Conservation (phyloP, 441 rosid genomes). For the Corymbia citriodora region DNA sequence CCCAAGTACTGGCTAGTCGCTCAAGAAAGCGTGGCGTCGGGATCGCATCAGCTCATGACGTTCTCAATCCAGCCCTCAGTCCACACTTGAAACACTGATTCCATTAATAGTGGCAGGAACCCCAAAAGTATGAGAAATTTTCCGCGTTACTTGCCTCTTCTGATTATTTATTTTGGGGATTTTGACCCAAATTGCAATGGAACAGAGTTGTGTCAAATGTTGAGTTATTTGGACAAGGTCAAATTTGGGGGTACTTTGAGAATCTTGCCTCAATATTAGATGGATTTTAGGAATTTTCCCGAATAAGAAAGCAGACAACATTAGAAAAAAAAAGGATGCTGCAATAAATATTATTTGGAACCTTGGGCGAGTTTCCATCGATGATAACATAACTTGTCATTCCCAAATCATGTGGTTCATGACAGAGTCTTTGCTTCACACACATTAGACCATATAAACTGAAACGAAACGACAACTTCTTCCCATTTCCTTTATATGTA, state of each 20-base stretch:
- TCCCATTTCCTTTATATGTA: neutral
- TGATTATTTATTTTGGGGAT: neutral
- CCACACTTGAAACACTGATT: neutral
- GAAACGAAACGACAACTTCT: neutral
- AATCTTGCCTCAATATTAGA: neutral
- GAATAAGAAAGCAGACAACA: neutral
- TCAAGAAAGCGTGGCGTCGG: neutral
- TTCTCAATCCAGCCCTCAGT: neutral
- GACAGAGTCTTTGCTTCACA: neutral
- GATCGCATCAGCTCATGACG: neutral
- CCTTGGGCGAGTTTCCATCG: neutral
- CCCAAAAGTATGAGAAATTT: neutral
- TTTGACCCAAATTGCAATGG: neutral
- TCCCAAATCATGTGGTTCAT: neutral
- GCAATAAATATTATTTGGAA: neutral
- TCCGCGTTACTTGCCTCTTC: neutral
- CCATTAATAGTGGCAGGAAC: neutral
- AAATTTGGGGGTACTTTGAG: neutral
- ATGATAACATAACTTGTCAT: neutral
- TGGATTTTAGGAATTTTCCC: neutral
- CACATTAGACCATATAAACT: neutral
- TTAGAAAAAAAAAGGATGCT: neutral
- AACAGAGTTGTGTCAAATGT: neutral
- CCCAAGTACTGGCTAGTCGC: neutral
- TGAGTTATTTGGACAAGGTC: neutral